Evolutionary conservation across 345 rosid species (phyloP).

Genomic region (Carallia pectinifolia): DNA sequence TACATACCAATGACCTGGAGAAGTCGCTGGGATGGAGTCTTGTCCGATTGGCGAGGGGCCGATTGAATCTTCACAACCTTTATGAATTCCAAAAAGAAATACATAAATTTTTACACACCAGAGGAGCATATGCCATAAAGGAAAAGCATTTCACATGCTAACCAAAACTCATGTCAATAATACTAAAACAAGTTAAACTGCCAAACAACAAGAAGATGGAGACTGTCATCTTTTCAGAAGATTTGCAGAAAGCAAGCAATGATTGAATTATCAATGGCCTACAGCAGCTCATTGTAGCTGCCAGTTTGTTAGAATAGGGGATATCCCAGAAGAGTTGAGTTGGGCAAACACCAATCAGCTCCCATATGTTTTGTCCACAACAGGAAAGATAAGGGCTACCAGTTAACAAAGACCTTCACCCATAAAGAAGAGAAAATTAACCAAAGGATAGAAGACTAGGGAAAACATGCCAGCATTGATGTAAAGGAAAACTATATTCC

Average conservation of each 20-base stretch:
- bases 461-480: not conserved
- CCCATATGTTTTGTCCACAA: not conserved
- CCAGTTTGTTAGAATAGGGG: not conserved
- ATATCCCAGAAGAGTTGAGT: not conserved
- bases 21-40: conserved; percentile 64
- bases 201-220: too few species aligned
- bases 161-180: too few species aligned
- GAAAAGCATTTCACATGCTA: not conserved
- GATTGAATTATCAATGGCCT: not conserved
- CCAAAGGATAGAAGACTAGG: not conserved
- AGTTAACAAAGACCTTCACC: not conserved
- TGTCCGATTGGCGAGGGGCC: conserved; percentile 53
- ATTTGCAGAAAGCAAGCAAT: too few species aligned
- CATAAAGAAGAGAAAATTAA: not conserved
- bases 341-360: not conserved
- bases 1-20: conserved; percentile 86
- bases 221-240: too few species aligned
- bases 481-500: too few species aligned
- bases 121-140: not conserved
- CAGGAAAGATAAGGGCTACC: not conserved
- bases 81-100: conserved; percentile 15
- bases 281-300: not conserved
- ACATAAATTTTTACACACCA: conserved; percentile 1
- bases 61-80: conserved; percentile 68
- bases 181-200: too few species aligned